Evolutionary conservation across 306 rosid species (phyloP), one percentile per base, ranked within the genome.

Genomic region (Prunus dulcis): DNA sequence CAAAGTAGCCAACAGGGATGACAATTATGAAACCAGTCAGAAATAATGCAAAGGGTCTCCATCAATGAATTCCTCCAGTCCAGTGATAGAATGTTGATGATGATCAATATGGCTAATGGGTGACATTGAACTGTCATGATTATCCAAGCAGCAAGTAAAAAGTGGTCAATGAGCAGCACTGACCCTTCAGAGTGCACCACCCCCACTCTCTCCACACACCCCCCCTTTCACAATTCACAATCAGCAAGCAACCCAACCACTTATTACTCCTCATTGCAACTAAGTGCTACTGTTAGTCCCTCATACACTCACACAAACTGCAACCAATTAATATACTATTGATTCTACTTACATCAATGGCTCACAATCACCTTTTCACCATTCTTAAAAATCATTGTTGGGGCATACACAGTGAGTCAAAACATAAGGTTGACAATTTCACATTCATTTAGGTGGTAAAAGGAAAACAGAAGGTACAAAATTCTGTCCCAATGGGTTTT

Each of bases 231-330:
- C 79, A 65, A 60, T 12, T 60, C 19, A 60, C 65, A 60, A 12
- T 15, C 19, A 70, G 79, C 80, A 74, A 30, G 50, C 67, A 68
- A 19, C 56, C 6, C 23, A 67, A 50, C 72, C 82, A 81, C 73
- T 58, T 10, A 10, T 62, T 22, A 32, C 32, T 72, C 9, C n/a
- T 49, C 14, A 4, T 41, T 61, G 65, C 65, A 25, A 11, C 11
- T 0, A 34, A 6, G 2, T 1, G 7, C 1, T 34, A 34, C 0
- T 34, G 41, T 34, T 34, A 34, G 8, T 34, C 1, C 2, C 8
- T 34, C 8, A 38, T 38, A 38, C 9, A 38, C 9, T 7, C 2
- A 2, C 43, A 2, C 43, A 38, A 38, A 38, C 2, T 38, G 9
- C 43, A 1, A 38, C 2, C 43, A 2, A 38, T 38, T 38, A 38